Evolutionary conservation across 345 rosid species (phyloP).

Genomic region (Eutrema japonicum): DNA sequence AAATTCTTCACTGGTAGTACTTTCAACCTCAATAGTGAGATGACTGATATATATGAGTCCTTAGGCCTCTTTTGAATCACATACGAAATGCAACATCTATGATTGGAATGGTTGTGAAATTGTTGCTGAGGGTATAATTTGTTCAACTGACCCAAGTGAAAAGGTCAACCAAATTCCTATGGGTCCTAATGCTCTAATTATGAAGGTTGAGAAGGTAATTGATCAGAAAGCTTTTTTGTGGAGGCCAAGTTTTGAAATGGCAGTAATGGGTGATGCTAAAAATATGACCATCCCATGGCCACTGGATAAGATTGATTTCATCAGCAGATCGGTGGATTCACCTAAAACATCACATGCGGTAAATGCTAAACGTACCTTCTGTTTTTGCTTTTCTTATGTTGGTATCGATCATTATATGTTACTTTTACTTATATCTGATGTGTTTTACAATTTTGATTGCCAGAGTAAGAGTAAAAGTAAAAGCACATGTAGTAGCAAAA

Average conservation of each 20-base stretch:
- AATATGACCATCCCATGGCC: neutral
- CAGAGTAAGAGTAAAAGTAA: neutral
- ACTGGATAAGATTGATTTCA: neutral
- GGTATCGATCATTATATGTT: no score
- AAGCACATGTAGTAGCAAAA: neutral
- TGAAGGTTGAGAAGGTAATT: no score
- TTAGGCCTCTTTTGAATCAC: neutral
- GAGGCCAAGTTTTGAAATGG: no score
- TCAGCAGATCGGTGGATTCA: neutral
- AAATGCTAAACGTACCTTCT: neutral
- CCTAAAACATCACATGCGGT: neutral
- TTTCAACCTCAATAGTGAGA: neutral
- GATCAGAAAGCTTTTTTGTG: no score
- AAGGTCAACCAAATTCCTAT: neutral
- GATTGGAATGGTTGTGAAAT: no score
- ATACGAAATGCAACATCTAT: neutral
- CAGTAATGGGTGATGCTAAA: no score
- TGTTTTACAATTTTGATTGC: neutral
- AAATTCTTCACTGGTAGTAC: neutral
- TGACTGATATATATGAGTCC: neutral
- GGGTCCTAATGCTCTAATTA: neutral
- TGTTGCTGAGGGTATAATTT: no score
- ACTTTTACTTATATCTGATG: no score
- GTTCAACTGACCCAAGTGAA: neutral
- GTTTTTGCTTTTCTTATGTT: no score